phyloP scores from a whole-genome alignment of 2,329 filamentous ascomycete genomes.

The Fusarium begoniae region DNA sequence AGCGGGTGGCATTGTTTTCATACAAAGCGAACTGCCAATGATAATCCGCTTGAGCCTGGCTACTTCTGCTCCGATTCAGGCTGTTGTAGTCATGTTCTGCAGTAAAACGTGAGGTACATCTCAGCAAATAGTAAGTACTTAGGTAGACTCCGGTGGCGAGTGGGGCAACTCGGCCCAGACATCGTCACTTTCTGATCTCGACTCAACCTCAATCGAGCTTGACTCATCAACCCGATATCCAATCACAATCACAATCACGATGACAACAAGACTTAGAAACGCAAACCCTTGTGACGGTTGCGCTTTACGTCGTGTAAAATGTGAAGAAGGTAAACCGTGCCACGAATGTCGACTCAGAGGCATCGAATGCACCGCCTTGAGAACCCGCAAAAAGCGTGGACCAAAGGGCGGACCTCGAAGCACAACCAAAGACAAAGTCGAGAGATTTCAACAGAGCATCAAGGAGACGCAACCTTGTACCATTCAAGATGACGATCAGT shows the following conservation, averaged over 20 bases:
- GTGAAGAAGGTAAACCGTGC: slow-evolving; percentile 28
- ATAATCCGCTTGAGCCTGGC: rapidly evolving
- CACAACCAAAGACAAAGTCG: slow-evolving; percentile 21
- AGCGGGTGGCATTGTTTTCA: not conserved
- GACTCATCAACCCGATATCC: not conserved
- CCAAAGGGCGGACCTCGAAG: slow-evolving; percentile 29
- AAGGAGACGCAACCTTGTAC: not conserved
- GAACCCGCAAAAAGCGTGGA: slow-evolving; percentile 26
- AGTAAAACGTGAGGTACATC: not conserved
- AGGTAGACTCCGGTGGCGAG: not conserved
- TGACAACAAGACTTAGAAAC: slow-evolving; percentile 28
- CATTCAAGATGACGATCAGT: no score
- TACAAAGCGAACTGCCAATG: not conserved
- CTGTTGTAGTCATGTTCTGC: not conserved
- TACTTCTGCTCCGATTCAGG: not conserved
- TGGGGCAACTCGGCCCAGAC: slow-evolving; percentile 22
- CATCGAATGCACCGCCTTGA: slow-evolving; percentile 25
- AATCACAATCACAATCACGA: not conserved
- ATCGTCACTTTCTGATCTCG: slow-evolving; percentile 1
- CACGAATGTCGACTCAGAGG: slow-evolving; percentile 26
- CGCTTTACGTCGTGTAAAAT: slow-evolving; percentile 28
- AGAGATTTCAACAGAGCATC: slow-evolving; percentile 27
- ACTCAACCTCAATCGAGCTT: not conserved
- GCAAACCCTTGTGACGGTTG: slow-evolving; percentile 31
- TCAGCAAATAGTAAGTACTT: not conserved